Percentiles rank a stretch among this genome's conserved stretches.
These are phyloP conservation scores for Elongisporangium prolatum DNA, from an alignment of 352 stramenopile species.

Conservation along the genomic window DNA sequence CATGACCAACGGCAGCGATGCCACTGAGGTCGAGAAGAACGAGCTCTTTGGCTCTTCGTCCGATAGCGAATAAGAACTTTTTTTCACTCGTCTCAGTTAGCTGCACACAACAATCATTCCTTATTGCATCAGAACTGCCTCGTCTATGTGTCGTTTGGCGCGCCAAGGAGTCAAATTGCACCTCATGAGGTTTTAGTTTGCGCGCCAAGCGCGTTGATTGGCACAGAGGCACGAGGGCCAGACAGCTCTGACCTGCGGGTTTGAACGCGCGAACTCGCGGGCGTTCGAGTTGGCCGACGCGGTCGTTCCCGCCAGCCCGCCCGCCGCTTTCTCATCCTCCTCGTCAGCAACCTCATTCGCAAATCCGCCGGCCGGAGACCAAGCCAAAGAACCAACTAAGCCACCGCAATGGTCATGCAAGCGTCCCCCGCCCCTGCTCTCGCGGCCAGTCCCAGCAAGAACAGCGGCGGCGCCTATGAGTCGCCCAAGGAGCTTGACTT, in stretches of 20 bases:
- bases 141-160: background rate
- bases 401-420: background rate
- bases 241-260: background rate
- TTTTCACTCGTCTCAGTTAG: too few species aligned
- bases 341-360: slow-evolving; percentile 1
- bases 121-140: too few species aligned
- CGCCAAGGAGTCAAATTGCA: background rate
- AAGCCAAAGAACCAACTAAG: background rate
- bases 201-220: slow-evolving; percentile 20
- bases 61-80: slow-evolving; percentile 65
- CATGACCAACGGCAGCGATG: slow-evolving; percentile 14
- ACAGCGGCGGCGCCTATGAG: slow-evolving; percentile 16
- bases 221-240: slow-evolving; percentile 3
- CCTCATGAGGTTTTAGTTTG: slow-evolving; percentile 3
- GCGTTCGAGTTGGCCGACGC: background rate
- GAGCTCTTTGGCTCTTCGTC: slow-evolving; percentile 84
- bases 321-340: background rate
- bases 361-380: background rate
- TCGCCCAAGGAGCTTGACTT: slow-evolving; percentile 16
- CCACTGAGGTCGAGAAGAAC: slow-evolving; percentile 65
- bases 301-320: background rate
- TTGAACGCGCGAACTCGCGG: background rate
- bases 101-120: background rate
- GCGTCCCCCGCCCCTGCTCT: slow-evolving; percentile 1
- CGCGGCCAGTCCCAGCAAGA: slow-evolving; percentile 3